Conservation (phyloP, 208 protist species). For the Angomonas deanei region DNA sequence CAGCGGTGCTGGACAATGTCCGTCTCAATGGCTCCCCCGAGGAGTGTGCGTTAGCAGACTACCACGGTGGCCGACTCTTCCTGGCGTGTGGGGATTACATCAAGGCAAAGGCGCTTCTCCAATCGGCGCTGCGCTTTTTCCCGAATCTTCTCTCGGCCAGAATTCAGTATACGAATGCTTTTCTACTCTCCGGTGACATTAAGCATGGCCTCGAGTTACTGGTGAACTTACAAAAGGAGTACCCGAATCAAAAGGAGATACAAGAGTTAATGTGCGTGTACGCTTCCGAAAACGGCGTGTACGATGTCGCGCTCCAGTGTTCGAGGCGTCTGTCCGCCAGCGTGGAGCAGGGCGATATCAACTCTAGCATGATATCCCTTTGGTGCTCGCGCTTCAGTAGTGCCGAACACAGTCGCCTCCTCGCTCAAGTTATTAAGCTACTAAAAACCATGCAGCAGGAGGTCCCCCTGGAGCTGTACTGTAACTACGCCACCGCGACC, state of each 20-base stretch:
- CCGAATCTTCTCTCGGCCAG: slow-evolving; percentile 62
- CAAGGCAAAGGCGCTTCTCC: slow-evolving; percentile 45
- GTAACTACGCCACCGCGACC: slow-evolving; percentile 54
- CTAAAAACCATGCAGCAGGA: slow-evolving; percentile 32
- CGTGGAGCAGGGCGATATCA: slow-evolving; percentile 57
- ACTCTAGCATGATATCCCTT: slow-evolving; percentile 54
- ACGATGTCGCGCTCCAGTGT: slow-evolving; percentile 63
- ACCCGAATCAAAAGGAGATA: slow-evolving; percentile 73
- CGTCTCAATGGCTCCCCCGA: slow-evolving; percentile 35
- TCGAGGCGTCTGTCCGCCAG: slow-evolving; percentile 49
- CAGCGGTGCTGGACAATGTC: slow-evolving; percentile 45
- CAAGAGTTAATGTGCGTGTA: slow-evolving; percentile 69
- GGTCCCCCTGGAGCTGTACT: slow-evolving; percentile 48
- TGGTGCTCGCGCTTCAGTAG: slow-evolving; percentile 71
- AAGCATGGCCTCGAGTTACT: slow-evolving; percentile 48
- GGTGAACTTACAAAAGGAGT: slow-evolving; percentile 40
- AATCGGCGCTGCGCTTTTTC: slow-evolving; percentile 46
- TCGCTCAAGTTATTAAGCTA: slow-evolving; percentile 35
- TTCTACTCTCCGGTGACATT: slow-evolving; percentile 43
- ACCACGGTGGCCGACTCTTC: slow-evolving; percentile 68
- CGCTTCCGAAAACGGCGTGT: slow-evolving; percentile 41
- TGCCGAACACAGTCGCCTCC: slow-evolving; percentile 29
- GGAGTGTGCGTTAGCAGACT: slow-evolving; percentile 66
- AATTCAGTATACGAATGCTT: slow-evolving; percentile 67
- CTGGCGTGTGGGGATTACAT: slow-evolving; percentile 50